phyloP scores from a whole-genome alignment of 768 basidiomycete species.

The Tricholoma hemisulphureum region DNA sequence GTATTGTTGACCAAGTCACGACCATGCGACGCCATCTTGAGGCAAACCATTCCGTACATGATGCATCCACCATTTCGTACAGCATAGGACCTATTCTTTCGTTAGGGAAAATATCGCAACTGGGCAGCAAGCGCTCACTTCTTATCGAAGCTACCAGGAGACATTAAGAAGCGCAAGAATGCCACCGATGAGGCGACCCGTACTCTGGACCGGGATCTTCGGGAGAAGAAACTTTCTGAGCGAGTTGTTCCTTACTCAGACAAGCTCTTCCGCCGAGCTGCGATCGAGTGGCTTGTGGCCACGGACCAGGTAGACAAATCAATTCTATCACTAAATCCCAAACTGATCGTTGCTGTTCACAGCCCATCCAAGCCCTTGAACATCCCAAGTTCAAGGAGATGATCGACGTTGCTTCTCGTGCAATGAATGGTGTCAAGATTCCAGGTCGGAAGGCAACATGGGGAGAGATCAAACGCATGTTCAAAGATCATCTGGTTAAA shows the following conservation, averaged over 20 bases:
- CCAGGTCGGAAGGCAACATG: not conserved
- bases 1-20: not conserved
- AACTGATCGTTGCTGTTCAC: constrained; percentile 36
- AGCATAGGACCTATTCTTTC: too few species aligned
- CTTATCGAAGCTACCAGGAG: too few species aligned
- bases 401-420: not conserved
- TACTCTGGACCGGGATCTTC: constrained; percentile 30
- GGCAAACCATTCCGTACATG: not conserved
- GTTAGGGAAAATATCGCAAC: too few species aligned
- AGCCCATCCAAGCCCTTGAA: too few species aligned
- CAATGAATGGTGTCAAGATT: too few species aligned
- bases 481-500: not conserved
- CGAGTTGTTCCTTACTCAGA: constrained; percentile 29
- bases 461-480: not conserved
- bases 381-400: constrained; percentile 33
- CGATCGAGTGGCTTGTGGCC: constrained; percentile 39
- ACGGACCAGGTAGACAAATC: constrained; percentile 36
- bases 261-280: constrained; percentile 24
- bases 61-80: too few species aligned
- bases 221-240: constrained; percentile 13
- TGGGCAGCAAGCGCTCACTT: too few species aligned
- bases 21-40: not conserved
- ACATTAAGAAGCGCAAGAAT: too few species aligned
- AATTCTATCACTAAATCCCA: constrained; percentile 32
- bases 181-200: not conserved